Percentiles rank a stretch among this genome's conserved stretches.
These are phyloP conservation scores for Ogataea populi-albae DNA, from an alignment of 805 yeast genomes.

Conservation along the genomic window DNA sequence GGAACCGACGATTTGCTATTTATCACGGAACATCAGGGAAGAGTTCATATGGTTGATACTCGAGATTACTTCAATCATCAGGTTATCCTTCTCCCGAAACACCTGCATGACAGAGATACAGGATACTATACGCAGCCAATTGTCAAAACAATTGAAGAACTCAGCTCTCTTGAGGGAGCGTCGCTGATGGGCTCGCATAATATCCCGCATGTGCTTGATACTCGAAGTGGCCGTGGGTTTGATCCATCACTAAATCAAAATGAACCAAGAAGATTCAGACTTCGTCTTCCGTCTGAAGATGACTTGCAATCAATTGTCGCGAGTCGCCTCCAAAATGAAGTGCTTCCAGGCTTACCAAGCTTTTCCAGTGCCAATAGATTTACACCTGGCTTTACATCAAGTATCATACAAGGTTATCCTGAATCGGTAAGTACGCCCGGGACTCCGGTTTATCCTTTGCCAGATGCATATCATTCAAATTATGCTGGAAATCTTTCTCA, in stretches of 20 bases:
- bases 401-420: background rate
- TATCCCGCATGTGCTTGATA: background rate
- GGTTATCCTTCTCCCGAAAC: constrained; percentile 63
- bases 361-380: background rate
- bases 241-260: background rate
- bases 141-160: constrained; percentile 30
- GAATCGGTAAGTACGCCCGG: constrained; percentile 1
- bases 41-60: constrained; percentile 82
- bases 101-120: constrained; percentile 13
- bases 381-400: background rate
- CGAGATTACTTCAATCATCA: constrained; percentile 73
- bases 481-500: constrained; percentile 7
- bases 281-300: constrained; percentile 1
- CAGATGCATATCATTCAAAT: background rate
- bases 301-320: background rate
- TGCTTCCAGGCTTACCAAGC: background rate
- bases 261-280: constrained; percentile 2
- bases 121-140: constrained; percentile 26
- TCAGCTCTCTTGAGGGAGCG: constrained; percentile 12
- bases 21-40: constrained; percentile 79
- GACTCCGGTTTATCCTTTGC: background rate
- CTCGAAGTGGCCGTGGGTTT: constrained; percentile 1
- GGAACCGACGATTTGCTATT: constrained; percentile 75
- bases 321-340: background rate
- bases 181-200: background rate